Base-by-base conservation (phyloP, 2,329 filamentous ascomycete species). In the Epichloe uncinata region DNA sequence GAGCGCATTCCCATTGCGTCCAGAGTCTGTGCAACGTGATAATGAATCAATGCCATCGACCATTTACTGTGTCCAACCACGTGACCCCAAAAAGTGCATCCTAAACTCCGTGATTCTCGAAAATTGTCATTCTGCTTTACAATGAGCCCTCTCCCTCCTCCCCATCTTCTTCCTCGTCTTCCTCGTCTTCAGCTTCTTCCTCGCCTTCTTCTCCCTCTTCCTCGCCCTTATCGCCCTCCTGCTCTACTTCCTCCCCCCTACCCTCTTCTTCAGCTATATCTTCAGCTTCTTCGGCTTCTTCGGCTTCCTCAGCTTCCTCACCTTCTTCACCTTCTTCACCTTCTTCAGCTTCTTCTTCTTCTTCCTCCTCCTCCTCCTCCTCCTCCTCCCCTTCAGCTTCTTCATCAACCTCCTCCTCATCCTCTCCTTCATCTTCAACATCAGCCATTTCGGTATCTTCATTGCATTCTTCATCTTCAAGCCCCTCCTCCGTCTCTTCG, bases 301-400 rank as follows among this genome's bases (percentile, higher is more conserved):
- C 58, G 1, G 48, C 50, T 1, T 41, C 53, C 6, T 20, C 43
- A 6, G 44, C 57, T 15, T 51, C 56, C 4, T 34, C 20, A 20
- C 3, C 57, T 15, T 51, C 56, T 22, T 22, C 51, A 1, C 52
- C 57, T 42, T 60, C 60, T 22, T 56, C 58, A 1, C 47, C 50
- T 1, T 41, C 53, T 8, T 20, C 43, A 6, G 44, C 57, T 15
- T 51, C 56, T 6, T 54, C 58, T 5, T 56, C 22, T 26, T 26
- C 54, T 2, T 52, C 53, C 4, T 49, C 50, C 7, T 51, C 51
- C 9, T 50, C 52, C 40, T 53, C 49, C 1, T 40, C 54, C 4
- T 52, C 55, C 5, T 53, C 50, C 12, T 51, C 52, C 26, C 40
- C 49, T 11, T 45, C 45, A 12, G 9, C 42, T 15, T 51, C 52